Percentiles rank a stretch among this genome's conserved stretches.
These are phyloP conservation scores for Cladophialophora bantiana DNA, from an alignment of 2,329 filamentous ascomycete genomes.

Conservation along the genomic window DNA sequence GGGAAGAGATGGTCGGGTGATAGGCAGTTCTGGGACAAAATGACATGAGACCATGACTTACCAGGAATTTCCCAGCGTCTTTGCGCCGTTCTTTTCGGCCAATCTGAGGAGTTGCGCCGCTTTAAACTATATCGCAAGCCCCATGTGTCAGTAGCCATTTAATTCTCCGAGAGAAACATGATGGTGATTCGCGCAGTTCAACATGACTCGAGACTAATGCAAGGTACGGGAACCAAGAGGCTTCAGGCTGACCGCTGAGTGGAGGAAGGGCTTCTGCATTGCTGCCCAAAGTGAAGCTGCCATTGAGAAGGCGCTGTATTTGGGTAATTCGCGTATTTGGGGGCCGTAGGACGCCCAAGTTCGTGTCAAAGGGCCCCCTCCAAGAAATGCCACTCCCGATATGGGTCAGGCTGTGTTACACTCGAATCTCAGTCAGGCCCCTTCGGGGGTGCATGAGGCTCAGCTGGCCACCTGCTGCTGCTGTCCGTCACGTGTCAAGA, in stretches of 20 bases:
- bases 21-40: slow-evolving; percentile 18
- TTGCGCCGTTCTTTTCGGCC: slow-evolving; percentile 86
- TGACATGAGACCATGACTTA: slow-evolving; percentile 59
- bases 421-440: slow-evolving; percentile 9
- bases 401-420: slow-evolving; percentile 13
- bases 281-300: slow-evolving; percentile 48
- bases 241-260: slow-evolving; percentile 27
- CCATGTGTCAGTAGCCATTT: slow-evolving; percentile 53
- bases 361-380: slow-evolving; percentile 19
- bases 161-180: slow-evolving; percentile 43
- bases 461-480: slow-evolving; percentile 27
- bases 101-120: slow-evolving; percentile 91
- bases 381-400: slow-evolving; percentile 8
- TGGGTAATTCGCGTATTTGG: slow-evolving; percentile 38
- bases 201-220: slow-evolving; percentile 34
- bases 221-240: slow-evolving; percentile 34
- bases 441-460: slow-evolving; percentile 26
- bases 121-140: slow-evolving; percentile 64
- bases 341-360: slow-evolving; percentile 25
- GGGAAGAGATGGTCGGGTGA: slow-evolving; percentile 21
- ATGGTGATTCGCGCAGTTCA: slow-evolving; percentile 40
- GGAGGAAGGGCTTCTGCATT: slow-evolving; percentile 40
- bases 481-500: slow-evolving; percentile 27
- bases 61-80: slow-evolving; percentile 94
- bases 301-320: slow-evolving; percentile 33